phyloP scores from a whole-genome alignment of 2,329 filamentous ascomycete species.

The Sclerotiophoma versabilis region DNA sequence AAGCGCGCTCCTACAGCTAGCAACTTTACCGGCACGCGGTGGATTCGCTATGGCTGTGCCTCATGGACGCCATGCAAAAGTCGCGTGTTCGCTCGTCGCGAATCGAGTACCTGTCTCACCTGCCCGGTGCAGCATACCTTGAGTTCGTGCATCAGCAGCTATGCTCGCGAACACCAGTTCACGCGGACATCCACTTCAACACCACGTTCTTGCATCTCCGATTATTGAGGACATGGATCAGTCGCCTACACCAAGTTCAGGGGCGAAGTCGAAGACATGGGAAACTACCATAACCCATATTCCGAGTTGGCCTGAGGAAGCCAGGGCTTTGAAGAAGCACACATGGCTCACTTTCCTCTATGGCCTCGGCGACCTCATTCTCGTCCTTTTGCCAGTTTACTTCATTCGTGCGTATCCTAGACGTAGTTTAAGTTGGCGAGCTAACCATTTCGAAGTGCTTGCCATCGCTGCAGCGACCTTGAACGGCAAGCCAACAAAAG shows the following conservation, averaged over 20 bases:
- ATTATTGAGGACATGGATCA: slow-evolving; percentile 8
- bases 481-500: slow-evolving; percentile 34
- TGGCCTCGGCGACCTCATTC: slow-evolving; percentile 33
- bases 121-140: slow-evolving; percentile 10
- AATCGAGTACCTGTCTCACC: slow-evolving; percentile 26
- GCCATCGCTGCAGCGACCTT: slow-evolving; percentile 32
- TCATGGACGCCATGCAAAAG: slow-evolving; percentile 32
- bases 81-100: slow-evolving; percentile 32
- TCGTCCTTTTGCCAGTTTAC: slow-evolving; percentile 42
- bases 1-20: slow-evolving; percentile 31
- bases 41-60: slow-evolving; percentile 36
- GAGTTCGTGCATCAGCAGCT: slow-evolving; percentile 17
- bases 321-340: slow-evolving; percentile 29
- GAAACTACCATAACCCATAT: slow-evolving; percentile 30
- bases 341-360: slow-evolving; percentile 34
- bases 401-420: slow-evolving; percentile 40
- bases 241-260: background rate
- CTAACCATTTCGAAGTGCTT: slow-evolving; percentile 33
- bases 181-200: slow-evolving; percentile 22
- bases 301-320: slow-evolving; percentile 42
- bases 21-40: slow-evolving; percentile 17
- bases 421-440: background rate
- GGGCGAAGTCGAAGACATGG: slow-evolving; percentile 32
- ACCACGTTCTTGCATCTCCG: slow-evolving; percentile 1
- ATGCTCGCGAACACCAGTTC: slow-evolving; percentile 21